Evolutionary conservation across 2,329 filamentous ascomycete genomes (phyloP), one percentile per base, ranked within the genome.

Genomic region (Xylaria sp.): DNA sequence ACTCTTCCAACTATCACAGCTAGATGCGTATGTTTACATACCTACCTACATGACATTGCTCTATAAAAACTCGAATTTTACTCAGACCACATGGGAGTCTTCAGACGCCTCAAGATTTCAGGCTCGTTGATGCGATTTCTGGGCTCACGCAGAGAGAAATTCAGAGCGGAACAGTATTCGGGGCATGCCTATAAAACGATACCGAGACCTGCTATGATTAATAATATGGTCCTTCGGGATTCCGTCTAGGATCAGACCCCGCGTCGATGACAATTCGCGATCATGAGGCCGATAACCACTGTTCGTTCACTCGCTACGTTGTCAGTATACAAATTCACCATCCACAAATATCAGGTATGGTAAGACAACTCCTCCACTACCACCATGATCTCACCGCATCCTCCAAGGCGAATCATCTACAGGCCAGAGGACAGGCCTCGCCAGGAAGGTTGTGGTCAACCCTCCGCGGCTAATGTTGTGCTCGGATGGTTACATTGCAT

Each of bases 401-500:
- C 53, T 57, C 36, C 61, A 42, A 36, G 61, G 27, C 44, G 42
- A 47, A 57, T 63, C 51, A 42, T 56, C 60, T 39, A 55, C 38
- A 11, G 22, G 13, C 42, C 9, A n/a, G n/a, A 25, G 42, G 9
- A 20, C n/a, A 45, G 22, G 44, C 53, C n/a, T 36, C 11, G 38
- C 25, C 53, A 11, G 45, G 33, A 33, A 58, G 44, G n/a, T 11
- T 53, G 51, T 63, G 45, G 36, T 47, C 45, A 25, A 58, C 51
- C 44, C 27, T 20, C 58, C 44, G 61, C 54, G 36, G 61, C 61
- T 63, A 49, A 63, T 47, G 54, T 38, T 58, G 47, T 42, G 29
- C 44, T 63, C 25, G 33, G 53, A 50, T 29, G 17, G 54, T 58
- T 58, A 38, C 53, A 63, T 63, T 49, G 61, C 61, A 51, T 63